These are phyloP conservation scores for Haberlea rhodopensis DNA, from an alignment of 257 asterid genomes.

Conservation along the genomic window DNA sequence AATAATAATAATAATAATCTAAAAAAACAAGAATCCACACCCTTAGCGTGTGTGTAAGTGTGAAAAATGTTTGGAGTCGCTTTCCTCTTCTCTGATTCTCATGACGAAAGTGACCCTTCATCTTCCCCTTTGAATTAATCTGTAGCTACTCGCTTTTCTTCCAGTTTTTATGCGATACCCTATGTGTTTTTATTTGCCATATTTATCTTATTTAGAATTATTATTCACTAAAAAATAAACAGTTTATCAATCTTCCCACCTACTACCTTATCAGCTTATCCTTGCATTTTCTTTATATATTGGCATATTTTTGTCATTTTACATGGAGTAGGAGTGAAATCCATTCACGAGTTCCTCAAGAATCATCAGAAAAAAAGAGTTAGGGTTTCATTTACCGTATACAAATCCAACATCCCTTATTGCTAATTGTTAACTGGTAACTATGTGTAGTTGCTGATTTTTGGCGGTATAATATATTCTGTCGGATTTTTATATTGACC, in stretches of 20 bases:
- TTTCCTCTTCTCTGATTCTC: slow-evolving; percentile 59
- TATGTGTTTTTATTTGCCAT: not conserved
- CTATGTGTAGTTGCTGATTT: not conserved
- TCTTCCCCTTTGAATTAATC: slow-evolving; percentile 34
- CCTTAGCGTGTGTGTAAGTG: slow-evolving; percentile 7
- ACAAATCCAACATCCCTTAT: not conserved
- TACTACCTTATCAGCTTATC: slow-evolving; percentile 16
- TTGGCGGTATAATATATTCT: not conserved
- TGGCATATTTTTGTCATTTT: not conserved
- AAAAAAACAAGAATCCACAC: slow-evolving; percentile 11
- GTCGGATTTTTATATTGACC: not conserved
- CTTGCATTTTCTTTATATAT: not conserved
- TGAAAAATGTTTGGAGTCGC: slow-evolving; percentile 30
- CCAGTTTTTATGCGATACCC: slow-evolving; percentile 15
- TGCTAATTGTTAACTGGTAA: slow-evolving; percentile 1
- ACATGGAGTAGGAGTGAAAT: not conserved
- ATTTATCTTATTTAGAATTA: slow-evolving; percentile 3
- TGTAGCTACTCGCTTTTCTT: slow-evolving; percentile 6
- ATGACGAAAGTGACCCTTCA: slow-evolving; percentile 56
- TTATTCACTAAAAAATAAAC: not conserved
- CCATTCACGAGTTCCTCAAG: not conserved
- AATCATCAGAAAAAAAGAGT: not conserved
- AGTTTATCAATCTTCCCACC: not conserved
- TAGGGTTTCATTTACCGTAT: slow-evolving; percentile 14
- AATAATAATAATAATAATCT: not conserved